A percentile compares a stretch with the other conserved stretches of the same genome.
phyloP scores from a whole-genome alignment of 139 green algal genomes.

The Volvox africanus region DNA sequence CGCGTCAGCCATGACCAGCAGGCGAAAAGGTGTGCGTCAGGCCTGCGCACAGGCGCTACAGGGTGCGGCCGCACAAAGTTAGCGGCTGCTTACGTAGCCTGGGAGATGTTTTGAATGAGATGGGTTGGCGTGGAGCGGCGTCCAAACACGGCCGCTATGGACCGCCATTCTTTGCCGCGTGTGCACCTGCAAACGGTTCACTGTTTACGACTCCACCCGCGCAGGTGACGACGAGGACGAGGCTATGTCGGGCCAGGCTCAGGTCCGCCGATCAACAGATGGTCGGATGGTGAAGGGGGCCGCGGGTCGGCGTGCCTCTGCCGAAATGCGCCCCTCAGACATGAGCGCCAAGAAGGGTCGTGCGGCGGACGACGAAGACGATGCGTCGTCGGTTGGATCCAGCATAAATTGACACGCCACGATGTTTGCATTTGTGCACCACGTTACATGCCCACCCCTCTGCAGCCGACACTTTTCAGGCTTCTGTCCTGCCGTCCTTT shows the following conservation, averaged over 20 bases:
- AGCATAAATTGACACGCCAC: slow-evolving; percentile 3
- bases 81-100: no score
- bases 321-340: not conserved
- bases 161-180: no score
- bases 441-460: no score
- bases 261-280: slow-evolving; percentile 10
- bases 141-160: no score
- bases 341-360: slow-evolving; percentile 7
- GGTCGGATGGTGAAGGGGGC: not conserved
- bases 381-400: slow-evolving; percentile 27
- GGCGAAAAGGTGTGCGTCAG: not conserved
- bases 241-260: not conserved
- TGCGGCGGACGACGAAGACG: not conserved
- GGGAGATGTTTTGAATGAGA: no score
- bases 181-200: no score
- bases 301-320: not conserved
- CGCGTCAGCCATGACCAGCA: slow-evolving; percentile 31
- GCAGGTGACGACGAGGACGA: slow-evolving; percentile 30
- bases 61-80: no score
- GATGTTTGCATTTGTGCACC: no score
- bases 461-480: no score
- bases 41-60: no score
- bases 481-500: no score
- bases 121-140: no score
- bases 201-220: not conserved